phyloP scores from a whole-genome alignment of 768 basidiomycete species.

The Boletus tomentosulus region DNA sequence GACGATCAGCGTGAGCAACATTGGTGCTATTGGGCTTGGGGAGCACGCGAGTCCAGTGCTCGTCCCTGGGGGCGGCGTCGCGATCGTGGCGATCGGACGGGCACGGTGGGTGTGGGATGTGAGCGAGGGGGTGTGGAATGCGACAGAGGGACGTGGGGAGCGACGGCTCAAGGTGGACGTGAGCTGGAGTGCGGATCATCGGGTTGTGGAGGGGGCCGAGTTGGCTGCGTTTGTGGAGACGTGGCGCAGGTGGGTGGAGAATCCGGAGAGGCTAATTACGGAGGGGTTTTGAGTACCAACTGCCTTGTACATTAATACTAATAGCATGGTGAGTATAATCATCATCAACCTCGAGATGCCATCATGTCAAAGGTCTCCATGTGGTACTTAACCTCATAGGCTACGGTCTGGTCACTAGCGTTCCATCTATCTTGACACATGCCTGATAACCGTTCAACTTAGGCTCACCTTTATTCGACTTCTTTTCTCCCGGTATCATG shows the following conservation, averaged over 20 bases:
- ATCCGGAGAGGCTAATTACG: slow-evolving; percentile 64
- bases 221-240: slow-evolving; percentile 83
- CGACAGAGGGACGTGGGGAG: slow-evolving; percentile 32
- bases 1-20: slow-evolving; percentile 77
- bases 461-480: no score
- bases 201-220: slow-evolving; percentile 87
- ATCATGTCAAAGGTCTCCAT: no score
- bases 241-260: slow-evolving; percentile 79
- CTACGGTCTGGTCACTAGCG: no score
- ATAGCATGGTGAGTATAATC: not conserved
- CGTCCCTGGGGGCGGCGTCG: slow-evolving; percentile 78
- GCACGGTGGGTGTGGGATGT: slow-evolving; percentile 79
- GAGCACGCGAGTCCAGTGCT: slow-evolving; percentile 71
- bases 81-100: slow-evolving; percentile 77
- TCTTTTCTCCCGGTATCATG: no score
- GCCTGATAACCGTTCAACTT: no score
- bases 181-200: slow-evolving; percentile 85
- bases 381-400: no score
- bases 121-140: slow-evolving; percentile 35
- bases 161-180: slow-evolving; percentile 57
- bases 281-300: slow-evolving; percentile 34
- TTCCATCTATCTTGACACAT: no score
- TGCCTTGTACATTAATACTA: not conserved
- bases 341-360: no score
- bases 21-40: slow-evolving; percentile 75